phyloP scores from a whole-genome alignment of 345 rosid genomes.

The Brassica nigra region DNA sequence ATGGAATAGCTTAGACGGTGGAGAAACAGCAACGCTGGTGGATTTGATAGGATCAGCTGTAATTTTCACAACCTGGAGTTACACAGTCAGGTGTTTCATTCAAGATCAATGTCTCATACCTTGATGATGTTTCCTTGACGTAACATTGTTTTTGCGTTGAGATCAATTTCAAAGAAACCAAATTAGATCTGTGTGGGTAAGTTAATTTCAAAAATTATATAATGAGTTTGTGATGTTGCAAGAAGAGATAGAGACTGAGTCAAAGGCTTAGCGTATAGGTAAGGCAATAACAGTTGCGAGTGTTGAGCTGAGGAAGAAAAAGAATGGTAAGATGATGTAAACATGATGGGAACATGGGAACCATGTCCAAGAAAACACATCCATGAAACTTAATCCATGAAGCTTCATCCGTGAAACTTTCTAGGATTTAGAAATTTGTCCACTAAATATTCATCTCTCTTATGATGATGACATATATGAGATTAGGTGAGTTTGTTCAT shows the following conservation, averaged over 20 bases:
- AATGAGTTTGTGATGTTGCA: background rate
- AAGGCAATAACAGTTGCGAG: slow-evolving; percentile 72
- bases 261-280: slow-evolving; percentile 47
- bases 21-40: slow-evolving; percentile 86
- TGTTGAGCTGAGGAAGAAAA: slow-evolving; percentile 81
- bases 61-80: slow-evolving; percentile 55
- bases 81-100: slow-evolving; percentile 69
- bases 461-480: background rate
- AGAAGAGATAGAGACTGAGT: slow-evolving; percentile 41
- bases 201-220: no score
- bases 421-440: no score
- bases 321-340: slow-evolving; percentile 59
- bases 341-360: slow-evolving; percentile 18
- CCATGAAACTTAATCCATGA: no score
- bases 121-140: slow-evolving; percentile 77
- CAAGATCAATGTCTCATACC: slow-evolving; percentile 78
- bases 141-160: slow-evolving; percentile 3
- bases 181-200: background rate
- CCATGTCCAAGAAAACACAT: no score
- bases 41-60: slow-evolving; percentile 84
- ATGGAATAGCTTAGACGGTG: slow-evolving; percentile 89
- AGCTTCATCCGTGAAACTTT: no score
- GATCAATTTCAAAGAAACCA: background rate
- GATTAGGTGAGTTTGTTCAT: background rate
- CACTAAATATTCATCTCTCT: background rate